Evolutionary conservation across 2,329 filamentous ascomycete genomes (phyloP), one percentile per base, ranked within the genome.

Genomic region (Triangularia setosa): DNA sequence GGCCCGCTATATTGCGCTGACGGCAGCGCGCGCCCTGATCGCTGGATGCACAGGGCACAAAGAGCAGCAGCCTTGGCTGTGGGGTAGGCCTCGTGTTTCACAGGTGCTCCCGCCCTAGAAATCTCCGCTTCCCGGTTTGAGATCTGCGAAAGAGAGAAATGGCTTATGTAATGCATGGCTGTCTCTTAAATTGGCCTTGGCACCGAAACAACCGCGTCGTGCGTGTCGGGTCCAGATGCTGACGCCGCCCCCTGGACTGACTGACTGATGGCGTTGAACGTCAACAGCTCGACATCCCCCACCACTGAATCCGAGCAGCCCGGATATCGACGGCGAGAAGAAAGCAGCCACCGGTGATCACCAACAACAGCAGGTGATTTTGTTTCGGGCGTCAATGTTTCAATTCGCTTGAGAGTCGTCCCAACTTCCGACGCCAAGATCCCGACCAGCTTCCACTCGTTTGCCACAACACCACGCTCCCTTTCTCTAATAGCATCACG

Each of bases 131-230:
- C 30, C n/a, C 53, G 14, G 56, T 58, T 58, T 58, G 30, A 58
- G 56, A 58, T 58, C 35, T 40, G 27, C 4, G 28, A 40, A 35
- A 14, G 40, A 48, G 18, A 40, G 12, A 12, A 21, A 28, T 9
- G 21, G 58, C 35, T 60, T 60, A 60, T 60, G 58, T 60, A 60
- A 60, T 33, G 12, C 24, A 8, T 23, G 18, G 33, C 40, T 18
- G 16, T 14, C 44, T 16, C 12, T 52, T 52, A 60, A 14, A 53
- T 60, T 60, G 40, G 58, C n/a, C 58, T 60, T 60, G 40, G 58
- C 58, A 44, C 25, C 16, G 40, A 18, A 25, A 53, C 58, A 24
- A 21, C 40, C 35, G 33, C 35, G 57, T 25, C 58, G 57, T 33
- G 35, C n/a, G n/a, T 33, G 14, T 18, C 16, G 30, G 30, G 1